Evolutionary conservation across 2,329 filamentous ascomycete species (phyloP).

Genomic region (Penicillium sp.): DNA sequence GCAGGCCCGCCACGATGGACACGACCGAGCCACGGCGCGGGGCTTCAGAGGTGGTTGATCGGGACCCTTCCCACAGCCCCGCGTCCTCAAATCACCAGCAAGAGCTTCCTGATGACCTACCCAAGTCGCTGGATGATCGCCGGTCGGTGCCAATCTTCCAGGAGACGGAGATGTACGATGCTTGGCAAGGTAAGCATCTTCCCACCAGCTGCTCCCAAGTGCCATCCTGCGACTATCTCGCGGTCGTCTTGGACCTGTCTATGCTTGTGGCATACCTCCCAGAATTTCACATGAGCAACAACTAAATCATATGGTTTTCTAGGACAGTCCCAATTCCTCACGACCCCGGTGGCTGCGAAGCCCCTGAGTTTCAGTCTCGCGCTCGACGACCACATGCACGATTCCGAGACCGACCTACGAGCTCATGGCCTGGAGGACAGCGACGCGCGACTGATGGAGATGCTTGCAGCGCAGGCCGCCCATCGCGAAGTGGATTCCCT

Average conservation of each 20-base stretch:
- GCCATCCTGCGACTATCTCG: neutral
- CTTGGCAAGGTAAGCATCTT: slow-evolving; percentile 79
- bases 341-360: slow-evolving; percentile 80
- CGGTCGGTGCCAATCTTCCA: slow-evolving; percentile 68
- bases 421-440: slow-evolving; percentile 65
- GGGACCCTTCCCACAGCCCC: slow-evolving; percentile 28
- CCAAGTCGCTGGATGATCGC: slow-evolving; percentile 88
- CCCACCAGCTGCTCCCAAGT: neutral
- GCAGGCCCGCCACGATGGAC: slow-evolving; percentile 40
- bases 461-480: slow-evolving; percentile 92
- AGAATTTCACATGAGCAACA: neutral
- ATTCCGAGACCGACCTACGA: slow-evolving; percentile 56
- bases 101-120: slow-evolving; percentile 78
- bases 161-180: slow-evolving; percentile 98
- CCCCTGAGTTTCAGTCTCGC: slow-evolving; percentile 84
- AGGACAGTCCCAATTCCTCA: slow-evolving; percentile 96
- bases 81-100: slow-evolving; percentile 28
- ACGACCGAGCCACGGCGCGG: slow-evolving; percentile 37
- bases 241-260: slow-evolving; percentile 3
- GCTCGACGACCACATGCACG: slow-evolving; percentile 75
- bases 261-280: slow-evolving; percentile 4
- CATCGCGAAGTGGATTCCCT: slow-evolving; percentile 71
- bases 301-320: slow-evolving; percentile 20
- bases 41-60: slow-evolving; percentile 36
- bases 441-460: slow-evolving; percentile 87